These are phyloP conservation scores for Psilocybe subaeruginosa DNA, from an alignment of 768 basidiomycete species.

Conservation along the genomic window DNA sequence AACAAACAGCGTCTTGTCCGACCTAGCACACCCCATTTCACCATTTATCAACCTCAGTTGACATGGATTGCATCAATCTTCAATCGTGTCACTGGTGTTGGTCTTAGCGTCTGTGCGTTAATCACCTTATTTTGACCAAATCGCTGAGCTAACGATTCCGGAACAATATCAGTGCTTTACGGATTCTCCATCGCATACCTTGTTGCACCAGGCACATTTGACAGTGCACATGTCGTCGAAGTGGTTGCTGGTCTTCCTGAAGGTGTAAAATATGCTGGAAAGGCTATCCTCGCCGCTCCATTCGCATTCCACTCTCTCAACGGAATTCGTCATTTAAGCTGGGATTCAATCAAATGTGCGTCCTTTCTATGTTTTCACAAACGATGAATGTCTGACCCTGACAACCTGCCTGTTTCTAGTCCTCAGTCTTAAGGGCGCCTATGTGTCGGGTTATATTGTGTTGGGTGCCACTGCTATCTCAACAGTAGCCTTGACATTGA, in stretches of 20 bases:
- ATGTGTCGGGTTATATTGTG: constrained; percentile 82
- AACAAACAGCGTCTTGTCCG: constrained; percentile 87
- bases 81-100: constrained; percentile 85
- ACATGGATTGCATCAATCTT: constrained; percentile 89
- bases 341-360: constrained; percentile 91
- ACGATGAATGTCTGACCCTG: constrained; percentile 6
- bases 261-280: constrained; percentile 74
- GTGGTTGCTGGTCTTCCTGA: constrained; percentile 73
- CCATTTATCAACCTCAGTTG: constrained; percentile 95
- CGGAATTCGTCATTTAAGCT: constrained; percentile 86
- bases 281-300: constrained; percentile 79
- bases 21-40: constrained; percentile 94
- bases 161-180: constrained; percentile 68
- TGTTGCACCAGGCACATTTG: constrained; percentile 77
- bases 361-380: constrained; percentile 21
- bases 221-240: constrained; percentile 77
- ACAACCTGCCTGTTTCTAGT: constrained; percentile 46
- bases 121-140: background rate
- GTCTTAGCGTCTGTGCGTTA: constrained; percentile 73
- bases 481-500: constrained; percentile 60
- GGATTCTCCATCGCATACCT: constrained; percentile 88
- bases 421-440: constrained; percentile 78
- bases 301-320: constrained; percentile 93
- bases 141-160: background rate
- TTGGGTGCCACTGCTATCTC: constrained; percentile 77